Percentiles rank a stretch among this genome's conserved stretches.
These are phyloP conservation scores for Teunomyces aglyptinius DNA, from an alignment of 805 yeast species.

Conservation along the genomic window DNA sequence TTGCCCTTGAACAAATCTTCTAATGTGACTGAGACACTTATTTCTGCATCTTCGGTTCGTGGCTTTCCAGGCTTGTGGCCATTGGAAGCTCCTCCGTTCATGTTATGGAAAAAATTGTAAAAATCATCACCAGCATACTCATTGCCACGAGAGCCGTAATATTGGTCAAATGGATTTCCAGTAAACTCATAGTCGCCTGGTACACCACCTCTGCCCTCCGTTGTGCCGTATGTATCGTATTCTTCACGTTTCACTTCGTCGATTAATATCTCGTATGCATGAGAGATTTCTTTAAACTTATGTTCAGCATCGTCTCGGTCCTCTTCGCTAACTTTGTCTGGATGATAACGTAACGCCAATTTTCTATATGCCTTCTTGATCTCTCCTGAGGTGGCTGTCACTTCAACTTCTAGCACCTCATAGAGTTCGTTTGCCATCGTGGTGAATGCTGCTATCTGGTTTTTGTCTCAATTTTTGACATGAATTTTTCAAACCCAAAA, in stretches of 20 bases:
- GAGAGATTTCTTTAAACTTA: constrained; percentile 77
- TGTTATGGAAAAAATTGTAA: constrained; percentile 59
- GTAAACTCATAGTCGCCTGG: constrained; percentile 14
- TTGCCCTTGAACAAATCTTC: constrained; percentile 82
- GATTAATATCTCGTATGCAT: constrained; percentile 79
- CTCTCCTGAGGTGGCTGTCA: constrained; percentile 64
- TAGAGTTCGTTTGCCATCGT: constrained; percentile 35
- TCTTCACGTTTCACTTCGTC: constrained; percentile 62
- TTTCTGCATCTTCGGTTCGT: constrained; percentile 65
- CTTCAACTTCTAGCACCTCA: constrained; percentile 66
- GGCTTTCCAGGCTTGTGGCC: constrained; percentile 18
- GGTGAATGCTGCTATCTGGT: neutral
- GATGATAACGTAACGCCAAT: constrained; percentile 80
- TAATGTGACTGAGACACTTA: constrained; percentile 62
- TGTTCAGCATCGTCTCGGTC: constrained; percentile 67
- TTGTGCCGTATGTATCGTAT: constrained; percentile 57
- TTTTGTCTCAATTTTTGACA: constrained; percentile 2
- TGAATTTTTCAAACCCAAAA: neutral
- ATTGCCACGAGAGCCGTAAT: constrained; percentile 30
- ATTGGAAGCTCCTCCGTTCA: constrained; percentile 27
- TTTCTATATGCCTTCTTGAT: constrained; percentile 83
- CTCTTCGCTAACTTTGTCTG: constrained; percentile 78
- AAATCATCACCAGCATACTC: constrained; percentile 73
- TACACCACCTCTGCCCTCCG: constrained; percentile 24
- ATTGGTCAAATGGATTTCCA: constrained; percentile 41